Conservation (phyloP, 2,329 filamentous ascomycete species). For the Ophiobolus disseminans region DNA sequence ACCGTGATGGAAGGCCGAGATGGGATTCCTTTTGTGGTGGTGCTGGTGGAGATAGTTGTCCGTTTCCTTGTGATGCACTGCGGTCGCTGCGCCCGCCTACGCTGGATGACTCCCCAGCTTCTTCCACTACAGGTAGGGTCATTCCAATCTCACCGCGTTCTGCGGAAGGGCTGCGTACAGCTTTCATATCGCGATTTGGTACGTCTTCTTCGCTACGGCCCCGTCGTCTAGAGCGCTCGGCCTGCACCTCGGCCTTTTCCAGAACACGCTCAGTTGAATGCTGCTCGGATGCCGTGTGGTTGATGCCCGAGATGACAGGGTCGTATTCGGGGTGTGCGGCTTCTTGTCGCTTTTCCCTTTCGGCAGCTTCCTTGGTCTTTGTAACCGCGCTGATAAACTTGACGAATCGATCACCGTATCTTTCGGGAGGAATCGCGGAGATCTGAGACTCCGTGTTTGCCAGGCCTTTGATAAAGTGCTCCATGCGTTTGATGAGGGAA, state of each 20-base stretch:
- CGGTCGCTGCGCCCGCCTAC: conserved; percentile 65
- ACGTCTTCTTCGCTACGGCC: conserved; percentile 62
- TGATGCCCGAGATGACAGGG: conserved; percentile 49
- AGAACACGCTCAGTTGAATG: conserved; percentile 61
- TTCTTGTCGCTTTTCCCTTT: conserved; percentile 58
- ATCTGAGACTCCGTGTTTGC: conserved; percentile 85
- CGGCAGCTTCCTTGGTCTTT: conserved; percentile 85
- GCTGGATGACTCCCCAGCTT: conserved; percentile 79
- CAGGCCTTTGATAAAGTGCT: conserved; percentile 96
- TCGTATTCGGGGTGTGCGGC: conserved; percentile 42
- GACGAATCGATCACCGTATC: conserved; percentile 93
- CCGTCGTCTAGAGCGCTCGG: conserved; percentile 63
- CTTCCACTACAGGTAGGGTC: conserved; percentile 84
- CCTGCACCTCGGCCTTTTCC: conserved; percentile 66
- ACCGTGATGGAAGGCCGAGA: conserved; percentile 18
- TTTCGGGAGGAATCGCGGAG: conserved; percentile 85
- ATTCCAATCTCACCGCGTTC: conserved; percentile 63
- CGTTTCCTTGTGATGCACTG: conserved; percentile 35
- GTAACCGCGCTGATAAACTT: conserved; percentile 91
- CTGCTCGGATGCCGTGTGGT: conserved; percentile 36
- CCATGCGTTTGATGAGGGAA: conserved; percentile 89
- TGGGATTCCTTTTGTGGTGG: conserved; percentile 27
- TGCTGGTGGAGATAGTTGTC: conserved; percentile 22
- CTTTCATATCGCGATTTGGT: conserved; percentile 67
- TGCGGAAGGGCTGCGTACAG: conserved; percentile 63